phyloP scores from a whole-genome alignment of 2,329 filamentous ascomycete species.

The Curvularia hawaiiensis region DNA sequence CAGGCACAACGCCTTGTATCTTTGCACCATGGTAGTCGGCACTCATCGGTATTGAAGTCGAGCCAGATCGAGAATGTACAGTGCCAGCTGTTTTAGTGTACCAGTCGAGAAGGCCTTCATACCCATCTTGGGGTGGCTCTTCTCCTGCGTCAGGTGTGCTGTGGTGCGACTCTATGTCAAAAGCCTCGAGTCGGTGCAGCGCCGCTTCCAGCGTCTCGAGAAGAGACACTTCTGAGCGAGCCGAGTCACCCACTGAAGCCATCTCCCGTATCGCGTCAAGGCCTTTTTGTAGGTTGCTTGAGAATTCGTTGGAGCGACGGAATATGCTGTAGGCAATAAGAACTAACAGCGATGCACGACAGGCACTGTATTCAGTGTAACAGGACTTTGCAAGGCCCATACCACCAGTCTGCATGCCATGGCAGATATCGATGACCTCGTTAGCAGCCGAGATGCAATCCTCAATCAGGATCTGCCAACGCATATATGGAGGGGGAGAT shows the following conservation, averaged over 20 bases:
- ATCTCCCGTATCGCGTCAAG: slow-evolving; percentile 17
- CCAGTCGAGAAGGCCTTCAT: slow-evolving; percentile 14
- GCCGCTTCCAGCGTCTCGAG: slow-evolving; percentile 16
- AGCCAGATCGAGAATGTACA: not conserved
- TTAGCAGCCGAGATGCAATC: slow-evolving; percentile 17
- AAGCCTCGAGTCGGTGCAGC: slow-evolving; percentile 15
- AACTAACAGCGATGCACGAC: slow-evolving; percentile 19
- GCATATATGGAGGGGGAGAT: not conserved
- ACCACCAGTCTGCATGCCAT: slow-evolving; percentile 10
- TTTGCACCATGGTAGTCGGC: not conserved
- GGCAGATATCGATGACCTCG: slow-evolving; percentile 15
- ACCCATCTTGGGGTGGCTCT: slow-evolving; percentile 9
- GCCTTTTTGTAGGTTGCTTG: slow-evolving; percentile 13
- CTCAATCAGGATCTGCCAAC: slow-evolving; percentile 14
- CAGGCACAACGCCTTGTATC: not conserved
- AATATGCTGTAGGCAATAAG: slow-evolving; percentile 20
- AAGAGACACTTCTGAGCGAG: slow-evolving; percentile 19
- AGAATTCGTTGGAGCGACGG: slow-evolving; percentile 15
- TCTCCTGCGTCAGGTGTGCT: not conserved
- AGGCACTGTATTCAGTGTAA: slow-evolving; percentile 21
- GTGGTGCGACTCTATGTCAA: slow-evolving; percentile 7
- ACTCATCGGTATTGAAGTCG: not conserved
- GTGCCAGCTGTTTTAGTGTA: slow-evolving; percentile 9
- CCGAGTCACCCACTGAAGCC: slow-evolving; percentile 18
- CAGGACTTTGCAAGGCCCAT: slow-evolving; percentile 22